These are phyloP conservation scores for Aureobasidium zeae DNA, from an alignment of 2,329 filamentous ascomycete species.

Conservation along the genomic window DNA sequence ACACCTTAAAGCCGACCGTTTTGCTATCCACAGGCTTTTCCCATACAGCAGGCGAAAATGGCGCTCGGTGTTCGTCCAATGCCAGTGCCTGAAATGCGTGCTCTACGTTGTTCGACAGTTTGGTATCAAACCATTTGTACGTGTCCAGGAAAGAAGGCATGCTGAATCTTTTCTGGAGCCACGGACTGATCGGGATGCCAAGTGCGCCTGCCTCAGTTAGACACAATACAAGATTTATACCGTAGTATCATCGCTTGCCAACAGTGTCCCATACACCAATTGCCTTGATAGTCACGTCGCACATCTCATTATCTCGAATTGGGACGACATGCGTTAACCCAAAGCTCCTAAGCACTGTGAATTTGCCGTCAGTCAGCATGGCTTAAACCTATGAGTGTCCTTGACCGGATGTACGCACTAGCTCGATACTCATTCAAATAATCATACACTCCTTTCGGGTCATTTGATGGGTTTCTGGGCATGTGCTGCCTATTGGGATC, in stretches of 20 bases:
- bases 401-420: neutral
- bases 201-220: slow-evolving; percentile 20
- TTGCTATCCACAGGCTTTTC: slow-evolving; percentile 22
- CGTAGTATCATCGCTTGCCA: slow-evolving; percentile 19
- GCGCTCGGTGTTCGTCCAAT: slow-evolving; percentile 43
- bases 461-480: slow-evolving; percentile 11
- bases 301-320: slow-evolving; percentile 18
- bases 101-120: slow-evolving; percentile 33
- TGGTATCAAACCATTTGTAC: slow-evolving; percentile 30
- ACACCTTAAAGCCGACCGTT: slow-evolving; percentile 21
- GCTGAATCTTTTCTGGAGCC: slow-evolving; percentile 11
- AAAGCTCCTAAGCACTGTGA: slow-evolving; percentile 1
- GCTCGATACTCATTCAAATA: slow-evolving; percentile 18
- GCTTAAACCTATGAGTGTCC: neutral
- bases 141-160: slow-evolving; percentile 24
- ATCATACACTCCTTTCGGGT: slow-evolving; percentile 9
- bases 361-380: neutral
- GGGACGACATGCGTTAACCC: slow-evolving; percentile 9
- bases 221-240: too few species aligned
- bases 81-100: slow-evolving; percentile 49
- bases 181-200: slow-evolving; percentile 29
- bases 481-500: neutral
- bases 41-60: slow-evolving; percentile 47
- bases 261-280: slow-evolving; percentile 45
- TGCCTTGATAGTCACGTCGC: slow-evolving; percentile 31